Percentiles rank a stretch among this genome's conserved stretches.
These are phyloP conservation scores for Alnus rubra DNA, from an alignment of 306 rosid genomes.

Conservation along the genomic window DNA sequence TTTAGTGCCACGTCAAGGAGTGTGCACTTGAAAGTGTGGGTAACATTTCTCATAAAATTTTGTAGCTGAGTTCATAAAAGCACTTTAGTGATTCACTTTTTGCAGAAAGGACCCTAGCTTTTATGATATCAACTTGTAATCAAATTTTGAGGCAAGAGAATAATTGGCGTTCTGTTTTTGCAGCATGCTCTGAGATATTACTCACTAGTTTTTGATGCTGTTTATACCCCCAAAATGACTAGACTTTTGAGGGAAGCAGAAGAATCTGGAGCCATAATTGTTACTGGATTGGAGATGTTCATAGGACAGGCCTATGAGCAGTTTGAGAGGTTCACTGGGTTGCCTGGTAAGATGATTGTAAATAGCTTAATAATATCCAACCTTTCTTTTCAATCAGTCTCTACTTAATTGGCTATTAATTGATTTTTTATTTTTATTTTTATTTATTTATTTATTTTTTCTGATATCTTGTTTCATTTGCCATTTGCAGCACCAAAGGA, in stretches of 20 bases:
- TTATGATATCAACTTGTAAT: constrained; percentile 19
- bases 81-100: constrained; percentile 1
- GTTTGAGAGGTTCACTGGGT: constrained; percentile 76
- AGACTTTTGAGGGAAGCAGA: constrained; percentile 89
- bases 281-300: constrained; percentile 85
- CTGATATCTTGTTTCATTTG: constrained; percentile 22
- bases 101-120: constrained; percentile 10
- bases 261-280: constrained; percentile 74
- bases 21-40: too few species aligned
- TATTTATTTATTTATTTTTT: too few species aligned
- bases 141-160: constrained; percentile 29
- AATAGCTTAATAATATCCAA: not conserved
- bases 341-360: constrained; percentile 63
- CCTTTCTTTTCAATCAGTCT: constrained; percentile 15
- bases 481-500: constrained; percentile 73
- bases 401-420: constrained; percentile 20
- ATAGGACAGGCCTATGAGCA: constrained; percentile 85
- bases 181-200: constrained; percentile 71
- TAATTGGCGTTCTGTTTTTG: constrained; percentile 40
- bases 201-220: constrained; percentile 86
- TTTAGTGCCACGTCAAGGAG: too few species aligned
- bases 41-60: not conserved
- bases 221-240: constrained; percentile 83
- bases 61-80: not conserved
- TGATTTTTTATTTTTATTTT: constrained; percentile 1